phyloP scores from a whole-genome alignment of 768 basidiomycete species.

The Pisolithus tinctorius region DNA sequence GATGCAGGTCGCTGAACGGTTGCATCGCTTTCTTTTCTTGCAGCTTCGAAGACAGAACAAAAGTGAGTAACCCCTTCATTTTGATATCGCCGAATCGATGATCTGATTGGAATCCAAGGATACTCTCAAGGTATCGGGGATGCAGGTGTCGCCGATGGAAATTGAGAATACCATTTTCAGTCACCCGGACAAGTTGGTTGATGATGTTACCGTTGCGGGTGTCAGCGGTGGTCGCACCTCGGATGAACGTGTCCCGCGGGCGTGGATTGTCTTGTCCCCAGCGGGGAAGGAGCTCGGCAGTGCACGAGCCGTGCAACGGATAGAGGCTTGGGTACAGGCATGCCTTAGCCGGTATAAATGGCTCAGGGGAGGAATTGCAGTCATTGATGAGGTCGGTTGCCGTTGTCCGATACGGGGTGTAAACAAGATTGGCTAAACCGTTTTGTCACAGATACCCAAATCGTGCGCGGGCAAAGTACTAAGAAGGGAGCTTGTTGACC shows the following conservation, averaged over 20 bases:
- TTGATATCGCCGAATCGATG: background rate
- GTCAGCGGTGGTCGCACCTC: constrained; percentile 63
- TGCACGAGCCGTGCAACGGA: constrained; percentile 31
- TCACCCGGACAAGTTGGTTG: constrained; percentile 55
- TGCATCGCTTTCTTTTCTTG: background rate
- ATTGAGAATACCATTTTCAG: constrained; percentile 61
- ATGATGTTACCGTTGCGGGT: constrained; percentile 66
- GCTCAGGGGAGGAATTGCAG: constrained; percentile 64
- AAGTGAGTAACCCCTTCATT: constrained; percentile 38
- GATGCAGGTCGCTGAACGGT: background rate
- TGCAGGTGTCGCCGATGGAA: constrained; percentile 75
- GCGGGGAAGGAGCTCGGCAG: constrained; percentile 46
- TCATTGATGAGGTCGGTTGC: constrained; percentile 50
- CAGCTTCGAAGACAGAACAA: constrained; percentile 72
- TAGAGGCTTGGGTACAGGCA: constrained; percentile 57
- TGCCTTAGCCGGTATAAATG: constrained; percentile 72
- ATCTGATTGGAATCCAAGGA: constrained; percentile 38
- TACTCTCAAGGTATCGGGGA: constrained; percentile 72
- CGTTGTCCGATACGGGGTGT: constrained; percentile 2
- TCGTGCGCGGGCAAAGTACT: constrained; percentile 68
- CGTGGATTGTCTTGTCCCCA: constrained; percentile 67
- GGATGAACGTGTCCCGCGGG: constrained; percentile 70
- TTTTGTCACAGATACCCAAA: constrained; percentile 54
- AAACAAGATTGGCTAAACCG: background rate
- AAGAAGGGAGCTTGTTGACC: constrained; percentile 53